A percentile compares a stretch with the other conserved stretches of the same genome.
phyloP scores from a whole-genome alignment of 805 yeast species.

The Zygotorulaspora florentina region DNA sequence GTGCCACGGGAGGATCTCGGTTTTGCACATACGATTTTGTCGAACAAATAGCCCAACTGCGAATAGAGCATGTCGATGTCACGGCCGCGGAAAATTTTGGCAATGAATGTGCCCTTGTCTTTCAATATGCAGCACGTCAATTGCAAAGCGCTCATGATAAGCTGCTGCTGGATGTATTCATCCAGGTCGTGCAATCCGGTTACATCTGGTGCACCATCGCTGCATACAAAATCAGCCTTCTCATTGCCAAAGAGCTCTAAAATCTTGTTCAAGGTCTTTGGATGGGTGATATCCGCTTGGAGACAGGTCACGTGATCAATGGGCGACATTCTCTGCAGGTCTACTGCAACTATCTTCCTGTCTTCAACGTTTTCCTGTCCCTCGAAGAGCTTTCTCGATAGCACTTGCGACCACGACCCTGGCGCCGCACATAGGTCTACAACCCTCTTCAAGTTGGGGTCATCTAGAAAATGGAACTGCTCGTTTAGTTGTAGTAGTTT shows the following conservation, averaged over 20 bases:
- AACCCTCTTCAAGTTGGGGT: constrained; percentile 63
- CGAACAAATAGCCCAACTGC: constrained; percentile 84
- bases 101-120: constrained; percentile 91
- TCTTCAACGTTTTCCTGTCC: constrained; percentile 34
- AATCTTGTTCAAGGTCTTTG: constrained; percentile 74
- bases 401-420: constrained; percentile 97
- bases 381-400: constrained; percentile 62
- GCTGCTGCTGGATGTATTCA: constrained; percentile 94
- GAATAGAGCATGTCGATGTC: constrained; percentile 91
- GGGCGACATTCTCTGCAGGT: constrained; percentile 96
- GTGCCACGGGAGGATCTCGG: constrained; percentile 95
- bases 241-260: constrained; percentile 82
- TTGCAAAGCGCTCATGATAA: constrained; percentile 86
- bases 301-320: constrained; percentile 84
- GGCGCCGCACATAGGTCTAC: constrained; percentile 99
- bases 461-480: constrained; percentile 73
- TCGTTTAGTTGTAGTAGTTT: constrained; percentile 87
- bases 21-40: constrained; percentile 87
- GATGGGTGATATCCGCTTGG: constrained; percentile 97
- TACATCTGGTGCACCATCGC: constrained; percentile 99
- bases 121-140: constrained; percentile 83
- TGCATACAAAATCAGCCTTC: constrained; percentile 90
- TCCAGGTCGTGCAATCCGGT: constrained; percentile 96
- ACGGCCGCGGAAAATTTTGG: constrained; percentile 93
- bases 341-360: constrained; percentile 82